Conservation (phyloP, 352 stramenopile species). For the Phytopythium vexans region DNA sequence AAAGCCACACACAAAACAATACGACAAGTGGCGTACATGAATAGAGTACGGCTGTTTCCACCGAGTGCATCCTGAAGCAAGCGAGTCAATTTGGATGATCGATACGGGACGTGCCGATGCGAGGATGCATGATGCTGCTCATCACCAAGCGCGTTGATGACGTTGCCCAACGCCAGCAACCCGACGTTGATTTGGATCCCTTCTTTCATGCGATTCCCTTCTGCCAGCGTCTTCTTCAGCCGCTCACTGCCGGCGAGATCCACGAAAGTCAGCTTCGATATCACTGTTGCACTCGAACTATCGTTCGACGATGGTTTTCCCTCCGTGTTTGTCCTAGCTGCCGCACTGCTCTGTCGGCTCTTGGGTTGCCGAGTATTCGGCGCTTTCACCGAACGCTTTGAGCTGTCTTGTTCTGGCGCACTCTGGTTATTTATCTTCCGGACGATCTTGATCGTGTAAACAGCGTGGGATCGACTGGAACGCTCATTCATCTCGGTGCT, state of each 20-base stretch:
- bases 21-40: slow-evolving; percentile 55
- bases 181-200: slow-evolving; percentile 89
- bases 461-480: slow-evolving; percentile 83
- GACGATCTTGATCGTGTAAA: slow-evolving; percentile 87
- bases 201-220: slow-evolving; percentile 86
- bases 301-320: background rate
- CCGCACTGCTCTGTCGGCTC: slow-evolving; percentile 10
- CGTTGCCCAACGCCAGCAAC: slow-evolving; percentile 78
- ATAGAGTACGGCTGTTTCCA: slow-evolving; percentile 86
- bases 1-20: background rate
- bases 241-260: slow-evolving; percentile 84
- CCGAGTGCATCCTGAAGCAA: slow-evolving; percentile 83
- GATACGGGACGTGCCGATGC: slow-evolving; percentile 73
- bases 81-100: slow-evolving; percentile 78
- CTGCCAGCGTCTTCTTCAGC: slow-evolving; percentile 83
- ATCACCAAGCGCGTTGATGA: slow-evolving; percentile 85
- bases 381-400: background rate
- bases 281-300: slow-evolving; percentile 19
- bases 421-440: slow-evolving; percentile 29
- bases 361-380: slow-evolving; percentile 5
- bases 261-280: slow-evolving; percentile 87
- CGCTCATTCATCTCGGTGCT: slow-evolving; percentile 89
- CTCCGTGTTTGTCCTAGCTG: slow-evolving; percentile 3
- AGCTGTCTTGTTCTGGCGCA: slow-evolving; percentile 8
- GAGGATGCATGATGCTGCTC: slow-evolving; percentile 43